These are phyloP conservation scores for Aspergillus carlsbadensis DNA, from an alignment of 495 filamentous ascomycete species.

Conservation along the genomic window DNA sequence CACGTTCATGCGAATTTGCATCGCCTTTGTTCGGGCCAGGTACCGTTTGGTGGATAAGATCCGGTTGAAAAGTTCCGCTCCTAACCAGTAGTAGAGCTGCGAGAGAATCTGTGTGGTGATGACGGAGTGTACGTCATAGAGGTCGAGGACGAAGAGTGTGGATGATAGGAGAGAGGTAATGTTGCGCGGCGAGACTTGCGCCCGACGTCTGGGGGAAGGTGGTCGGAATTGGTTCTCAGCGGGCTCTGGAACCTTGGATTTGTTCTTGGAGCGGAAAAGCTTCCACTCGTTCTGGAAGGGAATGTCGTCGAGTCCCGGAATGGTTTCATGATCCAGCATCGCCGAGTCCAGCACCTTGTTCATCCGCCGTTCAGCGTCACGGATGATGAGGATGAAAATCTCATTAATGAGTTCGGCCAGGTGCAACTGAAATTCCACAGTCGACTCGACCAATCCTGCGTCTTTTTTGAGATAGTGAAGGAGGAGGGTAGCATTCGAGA, in stretches of 20 bases:
- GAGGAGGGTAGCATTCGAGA: conserved; percentile 92
- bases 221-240: conserved; percentile 90
- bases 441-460: conserved; percentile 73
- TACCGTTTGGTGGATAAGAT: conserved; percentile 96
- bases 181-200: conserved; percentile 88
- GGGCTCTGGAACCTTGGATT: conserved; percentile 77
- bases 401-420: conserved; percentile 95
- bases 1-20: conserved; percentile 99
- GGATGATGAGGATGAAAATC: conserved; percentile 97
- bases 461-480: conserved; percentile 98
- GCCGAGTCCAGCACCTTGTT: conserved; percentile 91
- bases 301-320: conserved; percentile 94
- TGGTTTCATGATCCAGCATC: conserved; percentile 97
- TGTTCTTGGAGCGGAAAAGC: conserved; percentile 85
- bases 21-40: conserved; percentile 93
- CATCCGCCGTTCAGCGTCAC: conserved; percentile 95
- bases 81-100: conserved; percentile 94
- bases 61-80: conserved; percentile 96
- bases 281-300: conserved; percentile 99
- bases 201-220: conserved; percentile 90
- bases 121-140: conserved; percentile 98
- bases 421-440: conserved; percentile 86
- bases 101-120: conserved; percentile 90
- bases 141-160: conserved; percentile 93
- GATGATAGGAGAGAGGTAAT: conserved; percentile 97